phyloP scores from a whole-genome alignment of 352 stramenopile genomes.

The Globisporangium emineosum region DNA sequence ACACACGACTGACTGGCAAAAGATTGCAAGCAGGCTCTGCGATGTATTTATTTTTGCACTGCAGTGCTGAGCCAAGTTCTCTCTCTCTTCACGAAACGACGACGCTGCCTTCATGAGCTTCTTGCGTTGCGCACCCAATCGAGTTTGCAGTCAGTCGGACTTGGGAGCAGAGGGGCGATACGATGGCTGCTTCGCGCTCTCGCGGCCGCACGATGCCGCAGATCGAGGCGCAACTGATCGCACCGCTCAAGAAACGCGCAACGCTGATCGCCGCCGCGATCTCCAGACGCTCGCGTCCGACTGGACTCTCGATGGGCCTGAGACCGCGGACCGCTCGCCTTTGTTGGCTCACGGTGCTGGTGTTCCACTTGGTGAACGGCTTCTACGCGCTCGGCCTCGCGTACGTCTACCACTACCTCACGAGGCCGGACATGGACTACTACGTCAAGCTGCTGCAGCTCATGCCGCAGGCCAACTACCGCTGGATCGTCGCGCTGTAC shows the following conservation, averaged over 20 bases:
- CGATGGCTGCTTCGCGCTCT: background rate
- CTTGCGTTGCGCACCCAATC: background rate
- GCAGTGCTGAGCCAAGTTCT: background rate
- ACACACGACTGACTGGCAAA: background rate
- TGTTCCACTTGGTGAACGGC: conserved; percentile 16
- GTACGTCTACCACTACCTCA: conserved; percentile 15
- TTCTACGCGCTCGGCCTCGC: conserved; percentile 13
- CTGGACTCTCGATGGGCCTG: conserved; percentile 1
- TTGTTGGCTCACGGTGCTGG: conserved; percentile 8
- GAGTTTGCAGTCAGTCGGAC: background rate
- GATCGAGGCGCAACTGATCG: background rate
- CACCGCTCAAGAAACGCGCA: conserved; percentile 7
- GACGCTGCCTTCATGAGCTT: background rate
- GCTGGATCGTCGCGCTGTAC: conserved; percentile 12
- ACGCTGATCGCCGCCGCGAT: conserved; percentile 10
- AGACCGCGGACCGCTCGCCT: background rate
- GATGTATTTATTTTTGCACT: conserved; percentile 1
- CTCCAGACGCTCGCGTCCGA: background rate
- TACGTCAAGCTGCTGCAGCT: conserved; percentile 17
- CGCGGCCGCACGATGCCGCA: background rate
- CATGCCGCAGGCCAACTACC: conserved; percentile 15
- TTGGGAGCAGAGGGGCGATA: background rate
- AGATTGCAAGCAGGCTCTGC: background rate
- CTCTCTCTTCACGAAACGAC: background rate
- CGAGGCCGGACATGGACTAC: conserved; percentile 8